Evolutionary conservation across 257 asterid genomes (phyloP), one percentile per base, ranked within the genome.

Genomic region (Scutellaria minor): DNA sequence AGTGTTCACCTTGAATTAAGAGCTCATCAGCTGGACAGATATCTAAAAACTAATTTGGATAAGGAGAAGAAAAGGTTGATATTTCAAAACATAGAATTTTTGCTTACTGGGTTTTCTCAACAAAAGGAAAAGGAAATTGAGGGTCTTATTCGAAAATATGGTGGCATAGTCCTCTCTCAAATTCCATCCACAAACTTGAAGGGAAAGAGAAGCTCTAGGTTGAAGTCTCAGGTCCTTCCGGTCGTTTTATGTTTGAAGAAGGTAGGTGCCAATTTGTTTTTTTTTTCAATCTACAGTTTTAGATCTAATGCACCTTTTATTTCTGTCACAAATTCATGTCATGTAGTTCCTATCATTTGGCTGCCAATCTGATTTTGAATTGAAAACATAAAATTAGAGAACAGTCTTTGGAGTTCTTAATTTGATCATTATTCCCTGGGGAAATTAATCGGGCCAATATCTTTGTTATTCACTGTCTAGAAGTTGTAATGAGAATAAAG

Each of bases 21-120:
- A 78, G 77, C 80, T 79, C 84, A 44, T 8, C 82, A 76, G 72
- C 61, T 75, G 64, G 84, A 79, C 77, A 72, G 75, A 68, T 55
- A 41, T 79, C 75, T 45, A 20, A 72, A 31, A 64, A 78, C 27
- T 64, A 68, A 68, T 64, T 47, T 64, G 42, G 79, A 40, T 68
- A 79, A 75, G 74, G 77, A 68, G 77, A 84, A 64, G 76, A 89
- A 76, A 57, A 85, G 86, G 77, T 75, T 81, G 83, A 73, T 91
- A 76, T 85, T 91, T 67, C 87, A 81, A 76, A 80, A 80, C 78
- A 85, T 89, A 82, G 94, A 87, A 70, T 91, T 91, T 84, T 79
- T 91, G 82, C 85, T 91, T 20, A 89, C 95, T 70, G 96, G 97
- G 55, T 83, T 89, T 76, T 85, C 95, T 69, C 74, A 71, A 70